phyloP scores from a whole-genome alignment of 768 basidiomycete species.

The Panellus pusillus region DNA sequence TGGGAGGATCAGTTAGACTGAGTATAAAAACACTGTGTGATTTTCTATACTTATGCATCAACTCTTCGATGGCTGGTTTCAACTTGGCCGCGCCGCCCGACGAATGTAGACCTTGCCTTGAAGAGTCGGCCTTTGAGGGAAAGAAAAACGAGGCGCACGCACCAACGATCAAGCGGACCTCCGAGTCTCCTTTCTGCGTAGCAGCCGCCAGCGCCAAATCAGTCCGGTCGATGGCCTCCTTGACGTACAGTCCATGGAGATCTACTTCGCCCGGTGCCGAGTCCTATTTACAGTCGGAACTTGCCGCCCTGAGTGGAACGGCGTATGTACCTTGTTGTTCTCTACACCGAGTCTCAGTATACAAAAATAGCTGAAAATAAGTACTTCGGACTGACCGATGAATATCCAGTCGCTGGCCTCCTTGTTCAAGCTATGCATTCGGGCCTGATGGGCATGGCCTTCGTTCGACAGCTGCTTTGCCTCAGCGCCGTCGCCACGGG shows the following conservation, averaged over 20 bases:
- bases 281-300: constrained; percentile 40
- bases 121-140: neutral
- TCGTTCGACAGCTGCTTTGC: constrained; percentile 82
- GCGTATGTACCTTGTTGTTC: constrained; percentile 63
- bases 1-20: constrained; percentile 27
- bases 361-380: neutral
- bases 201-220: constrained; percentile 73
- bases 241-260: constrained; percentile 90
- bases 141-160: constrained; percentile 27
- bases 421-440: constrained; percentile 75
- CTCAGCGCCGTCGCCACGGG: constrained; percentile 64
- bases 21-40: neutral
- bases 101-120: constrained; percentile 85
- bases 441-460: constrained; percentile 73
- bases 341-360: constrained; percentile 38
- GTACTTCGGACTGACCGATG: constrained; percentile 45
- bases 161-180: constrained; percentile 86
- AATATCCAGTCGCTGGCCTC: constrained; percentile 91
- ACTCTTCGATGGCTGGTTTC: constrained; percentile 86
- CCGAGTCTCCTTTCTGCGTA: constrained; percentile 56
- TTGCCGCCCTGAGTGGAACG: neutral
- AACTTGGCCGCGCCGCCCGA: constrained; percentile 76
- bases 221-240: constrained; percentile 78
- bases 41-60: constrained; percentile 68
- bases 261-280: constrained; percentile 77